Conservation (phyloP, 108 stramenopile genomes). For the Halocafeteria seosinensis region DNA sequence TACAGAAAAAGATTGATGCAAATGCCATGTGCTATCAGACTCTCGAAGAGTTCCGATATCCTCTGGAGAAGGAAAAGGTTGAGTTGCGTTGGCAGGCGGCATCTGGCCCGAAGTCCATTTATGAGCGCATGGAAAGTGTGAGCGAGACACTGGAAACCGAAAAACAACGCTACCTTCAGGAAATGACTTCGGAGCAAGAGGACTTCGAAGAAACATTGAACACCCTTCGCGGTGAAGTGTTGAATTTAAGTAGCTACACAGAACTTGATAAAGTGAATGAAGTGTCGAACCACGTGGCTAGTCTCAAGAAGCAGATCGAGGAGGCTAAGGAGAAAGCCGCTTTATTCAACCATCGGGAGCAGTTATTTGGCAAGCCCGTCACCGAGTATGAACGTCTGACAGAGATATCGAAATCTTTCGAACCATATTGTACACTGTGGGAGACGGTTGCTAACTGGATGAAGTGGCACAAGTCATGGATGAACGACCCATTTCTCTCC, state of each 20-base stretch:
- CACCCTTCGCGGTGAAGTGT: slow-evolving; percentile 28
- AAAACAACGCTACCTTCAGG: slow-evolving; percentile 17
- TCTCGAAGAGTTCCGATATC: slow-evolving; percentile 12
- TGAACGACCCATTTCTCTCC: slow-evolving; percentile 12
- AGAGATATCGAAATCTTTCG: slow-evolving; percentile 30
- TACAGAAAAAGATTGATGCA: slow-evolving; percentile 22
- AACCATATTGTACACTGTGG: slow-evolving; percentile 45
- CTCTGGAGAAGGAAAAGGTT: slow-evolving; percentile 16
- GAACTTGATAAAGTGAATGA: slow-evolving; percentile 21
- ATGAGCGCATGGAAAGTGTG: slow-evolving; percentile 20
- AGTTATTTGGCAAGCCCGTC: slow-evolving; percentile 29
- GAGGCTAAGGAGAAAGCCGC: slow-evolving; percentile 26
- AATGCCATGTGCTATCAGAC: slow-evolving; percentile 26
- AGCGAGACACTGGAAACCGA: slow-evolving; percentile 1
- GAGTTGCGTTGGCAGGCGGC: slow-evolving; percentile 25
- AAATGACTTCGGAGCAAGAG: slow-evolving; percentile 39
- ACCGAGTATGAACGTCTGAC: slow-evolving; percentile 41
- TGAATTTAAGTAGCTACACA: slow-evolving; percentile 14
- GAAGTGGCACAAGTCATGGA: slow-evolving; percentile 21
- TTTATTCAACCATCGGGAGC: slow-evolving; percentile 42
- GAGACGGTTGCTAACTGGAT: slow-evolving; percentile 33
- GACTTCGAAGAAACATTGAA: slow-evolving; percentile 26
- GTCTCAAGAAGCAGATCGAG: slow-evolving; percentile 15
- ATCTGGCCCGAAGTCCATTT: slow-evolving; percentile 27
- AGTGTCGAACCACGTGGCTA: slow-evolving; percentile 19